phyloP scores from a whole-genome alignment of 805 yeast species.

The Candida takata region DNA sequence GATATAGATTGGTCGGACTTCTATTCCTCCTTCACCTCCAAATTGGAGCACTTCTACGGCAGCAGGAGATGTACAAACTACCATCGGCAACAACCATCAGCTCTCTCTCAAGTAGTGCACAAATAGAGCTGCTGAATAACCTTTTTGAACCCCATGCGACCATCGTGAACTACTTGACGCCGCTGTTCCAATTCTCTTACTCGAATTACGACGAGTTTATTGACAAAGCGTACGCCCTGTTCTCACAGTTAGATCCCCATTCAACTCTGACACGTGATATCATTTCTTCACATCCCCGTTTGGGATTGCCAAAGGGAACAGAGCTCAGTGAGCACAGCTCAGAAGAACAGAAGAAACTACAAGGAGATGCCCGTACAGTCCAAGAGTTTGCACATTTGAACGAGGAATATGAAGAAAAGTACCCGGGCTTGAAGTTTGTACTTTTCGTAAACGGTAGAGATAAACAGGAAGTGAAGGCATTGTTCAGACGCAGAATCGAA shows the following conservation, averaged over 20 bases:
- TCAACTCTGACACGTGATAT: slow-evolving; percentile 32
- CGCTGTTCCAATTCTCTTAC: slow-evolving; percentile 6
- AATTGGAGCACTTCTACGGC: too few relatives aligned
- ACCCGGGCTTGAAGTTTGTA: slow-evolving; percentile 74
- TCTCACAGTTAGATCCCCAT: slow-evolving; percentile 13
- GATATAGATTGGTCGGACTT: too few relatives aligned
- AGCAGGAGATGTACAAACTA: slow-evolving; percentile 17
- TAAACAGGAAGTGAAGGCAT: slow-evolving; percentile 54
- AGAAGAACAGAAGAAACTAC: slow-evolving; percentile 63
- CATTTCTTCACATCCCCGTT: slow-evolving; percentile 86
- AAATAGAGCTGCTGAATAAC: slow-evolving; percentile 35
- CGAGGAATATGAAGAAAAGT: slow-evolving; percentile 50
- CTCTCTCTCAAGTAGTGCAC: slow-evolving; percentile 20
- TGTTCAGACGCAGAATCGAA: slow-evolving; percentile 53
- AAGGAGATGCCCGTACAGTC: slow-evolving; percentile 38
- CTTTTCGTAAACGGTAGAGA: slow-evolving; percentile 84
- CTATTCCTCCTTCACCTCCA: too few relatives aligned
- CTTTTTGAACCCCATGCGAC: slow-evolving; percentile 21
- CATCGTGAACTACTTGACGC: slow-evolving; percentile 16
- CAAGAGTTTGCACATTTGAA: slow-evolving; percentile 46
- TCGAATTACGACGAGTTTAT: slow-evolving; percentile 12
- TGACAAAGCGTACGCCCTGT: slow-evolving; percentile 9
- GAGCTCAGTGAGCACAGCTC: slow-evolving; percentile 59
- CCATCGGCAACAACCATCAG: slow-evolving; percentile 28
- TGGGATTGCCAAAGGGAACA: slow-evolving; percentile 54